phyloP scores from a whole-genome alignment of 208 protist genomes.

The Trypanosoma lewisi region DNA sequence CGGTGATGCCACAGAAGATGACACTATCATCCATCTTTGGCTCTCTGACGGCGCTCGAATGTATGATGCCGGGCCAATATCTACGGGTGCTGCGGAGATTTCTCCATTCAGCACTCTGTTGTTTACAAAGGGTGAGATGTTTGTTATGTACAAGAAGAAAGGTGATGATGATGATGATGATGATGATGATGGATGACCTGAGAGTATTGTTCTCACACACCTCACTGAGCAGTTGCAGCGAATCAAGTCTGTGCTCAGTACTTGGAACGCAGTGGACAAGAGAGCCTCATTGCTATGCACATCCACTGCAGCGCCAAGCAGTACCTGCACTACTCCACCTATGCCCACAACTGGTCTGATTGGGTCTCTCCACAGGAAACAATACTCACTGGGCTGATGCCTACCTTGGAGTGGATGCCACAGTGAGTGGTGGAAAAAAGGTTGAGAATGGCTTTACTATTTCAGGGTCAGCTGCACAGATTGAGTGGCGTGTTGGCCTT shows the following conservation, averaged over 20 bases:
- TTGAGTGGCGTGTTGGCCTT: neutral
- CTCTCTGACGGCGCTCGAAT: neutral
- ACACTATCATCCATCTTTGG: neutral
- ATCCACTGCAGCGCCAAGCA: neutral
- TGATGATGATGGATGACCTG: neutral
- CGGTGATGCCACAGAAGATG: neutral
- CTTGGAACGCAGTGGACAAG: neutral
- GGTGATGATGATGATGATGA: neutral
- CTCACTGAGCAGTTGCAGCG: neutral
- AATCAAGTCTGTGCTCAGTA: neutral
- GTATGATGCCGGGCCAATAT: neutral
- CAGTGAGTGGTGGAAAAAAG: neutral
- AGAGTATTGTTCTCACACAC: neutral
- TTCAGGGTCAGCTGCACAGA: neutral
- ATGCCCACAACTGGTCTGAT: neutral
- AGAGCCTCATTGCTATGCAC: neutral
- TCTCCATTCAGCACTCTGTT: neutral
- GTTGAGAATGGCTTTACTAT: neutral
- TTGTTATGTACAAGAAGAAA: neutral
- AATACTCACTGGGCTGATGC: neutral
- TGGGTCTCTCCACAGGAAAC: neutral
- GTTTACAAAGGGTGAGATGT: neutral
- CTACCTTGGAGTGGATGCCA: constrained; percentile 2
- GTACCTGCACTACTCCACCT: neutral
- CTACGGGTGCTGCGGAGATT: neutral